A percentile compares a stretch with the other conserved stretches of the same genome.
Conservation (phyloP, 371 early-diverging fungal species). For the Saksenaea vasiformis region DNA sequence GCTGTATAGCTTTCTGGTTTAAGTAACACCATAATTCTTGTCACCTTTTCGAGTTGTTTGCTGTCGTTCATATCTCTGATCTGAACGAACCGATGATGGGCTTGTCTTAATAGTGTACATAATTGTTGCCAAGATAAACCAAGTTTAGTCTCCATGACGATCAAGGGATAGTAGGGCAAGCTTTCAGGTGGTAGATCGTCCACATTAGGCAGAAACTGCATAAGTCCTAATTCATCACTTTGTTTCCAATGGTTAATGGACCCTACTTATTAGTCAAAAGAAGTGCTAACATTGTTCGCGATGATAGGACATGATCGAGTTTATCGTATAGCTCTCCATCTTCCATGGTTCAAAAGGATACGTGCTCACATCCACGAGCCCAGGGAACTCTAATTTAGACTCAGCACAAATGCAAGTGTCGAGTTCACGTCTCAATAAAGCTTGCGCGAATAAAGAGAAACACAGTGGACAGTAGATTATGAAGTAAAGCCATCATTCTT, state of each 20-base stretch:
- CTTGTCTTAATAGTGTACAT: slow-evolving; percentile 20
- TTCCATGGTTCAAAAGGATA: neutral
- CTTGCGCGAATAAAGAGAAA: too few species aligned
- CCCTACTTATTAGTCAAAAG: neutral
- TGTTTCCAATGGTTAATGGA: neutral
- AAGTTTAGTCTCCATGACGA: slow-evolving; percentile 36
- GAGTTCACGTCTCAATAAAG: too few species aligned
- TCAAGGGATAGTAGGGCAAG: slow-evolving; percentile 28
- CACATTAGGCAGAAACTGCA: slow-evolving; percentile 20
- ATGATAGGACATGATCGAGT: neutral
- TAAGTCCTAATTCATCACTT: slow-evolving; percentile 42
- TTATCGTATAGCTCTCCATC: neutral
- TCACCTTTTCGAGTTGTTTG: slow-evolving; percentile 23
- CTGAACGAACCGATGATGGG: slow-evolving; percentile 20
- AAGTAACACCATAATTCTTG: slow-evolving; percentile 42
- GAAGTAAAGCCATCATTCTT: too few species aligned
- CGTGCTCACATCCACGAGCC: too few species aligned
- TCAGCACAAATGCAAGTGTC: too few species aligned
- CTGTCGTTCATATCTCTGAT: neutral
- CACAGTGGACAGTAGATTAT: too few species aligned
- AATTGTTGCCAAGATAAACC: slow-evolving; percentile 27
- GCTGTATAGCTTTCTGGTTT: slow-evolving; percentile 63
- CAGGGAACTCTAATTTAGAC: too few species aligned
- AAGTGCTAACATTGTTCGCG: neutral
- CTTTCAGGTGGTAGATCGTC: slow-evolving; percentile 26